These are phyloP conservation scores for Purshia tridentata DNA, from an alignment of 306 rosid genomes.

Conservation along the genomic window DNA sequence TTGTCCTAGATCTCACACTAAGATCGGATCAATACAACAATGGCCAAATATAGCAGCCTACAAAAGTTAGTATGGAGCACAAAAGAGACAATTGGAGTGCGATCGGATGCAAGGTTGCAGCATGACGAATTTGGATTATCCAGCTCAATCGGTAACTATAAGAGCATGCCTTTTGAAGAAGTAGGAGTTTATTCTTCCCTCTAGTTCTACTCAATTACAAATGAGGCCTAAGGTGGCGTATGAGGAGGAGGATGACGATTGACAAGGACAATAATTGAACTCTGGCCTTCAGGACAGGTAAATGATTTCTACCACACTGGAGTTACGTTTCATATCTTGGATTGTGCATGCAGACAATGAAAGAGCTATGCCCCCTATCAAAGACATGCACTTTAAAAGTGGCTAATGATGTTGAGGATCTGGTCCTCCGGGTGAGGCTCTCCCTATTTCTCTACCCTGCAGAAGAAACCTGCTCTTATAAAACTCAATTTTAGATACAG, in stretches of 20 bases:
- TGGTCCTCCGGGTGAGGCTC: constrained; percentile 42
- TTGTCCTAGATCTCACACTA: no score
- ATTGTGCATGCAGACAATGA: neutral
- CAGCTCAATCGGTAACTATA: neutral
- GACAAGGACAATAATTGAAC: no score
- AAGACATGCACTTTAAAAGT: neutral
- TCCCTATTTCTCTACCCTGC: neutral
- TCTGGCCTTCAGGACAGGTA: no score
- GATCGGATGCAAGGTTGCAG: neutral
- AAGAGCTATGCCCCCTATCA: neutral
- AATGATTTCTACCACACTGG: no score
- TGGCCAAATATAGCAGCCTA: no score
- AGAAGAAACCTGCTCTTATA: constrained; percentile 1
- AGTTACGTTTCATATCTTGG: neutral
- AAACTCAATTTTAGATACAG: neutral
- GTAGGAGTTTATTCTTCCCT: no score
- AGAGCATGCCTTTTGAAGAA: neutral
- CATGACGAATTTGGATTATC: neutral
- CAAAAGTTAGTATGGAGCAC: no score
- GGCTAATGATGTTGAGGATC: constrained; percentile 53
- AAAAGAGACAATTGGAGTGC: neutral
- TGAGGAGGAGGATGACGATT: no score
- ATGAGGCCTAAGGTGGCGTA: no score
- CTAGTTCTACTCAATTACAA: no score
- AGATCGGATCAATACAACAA: no score